Conservation (phyloP, 257 asterid species). For the Plantago ovata region DNA sequence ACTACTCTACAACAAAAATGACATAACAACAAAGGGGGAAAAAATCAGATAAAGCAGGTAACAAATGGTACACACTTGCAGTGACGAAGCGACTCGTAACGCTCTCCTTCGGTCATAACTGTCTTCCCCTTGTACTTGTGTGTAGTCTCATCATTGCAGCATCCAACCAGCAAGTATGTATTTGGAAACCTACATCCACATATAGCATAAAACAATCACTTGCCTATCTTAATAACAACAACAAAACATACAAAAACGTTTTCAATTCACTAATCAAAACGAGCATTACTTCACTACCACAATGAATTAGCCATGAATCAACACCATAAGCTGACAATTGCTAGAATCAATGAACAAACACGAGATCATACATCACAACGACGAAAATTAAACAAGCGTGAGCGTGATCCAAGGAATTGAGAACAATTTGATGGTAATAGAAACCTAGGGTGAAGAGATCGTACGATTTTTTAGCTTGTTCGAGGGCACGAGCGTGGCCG, state of each 20-base stretch:
- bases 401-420: background rate
- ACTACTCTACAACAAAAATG: background rate
- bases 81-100: constrained; percentile 93
- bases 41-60: constrained; percentile 1
- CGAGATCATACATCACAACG: no score
- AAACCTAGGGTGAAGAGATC: background rate
- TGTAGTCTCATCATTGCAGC: constrained; percentile 86
- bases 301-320: background rate
- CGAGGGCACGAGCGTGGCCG: constrained; percentile 98
- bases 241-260: background rate
- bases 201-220: background rate
- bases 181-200: constrained; percentile 60
- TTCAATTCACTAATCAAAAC: constrained; percentile 6
- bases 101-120: constrained; percentile 81
- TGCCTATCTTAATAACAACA: background rate
- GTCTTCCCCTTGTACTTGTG: constrained; percentile 94
- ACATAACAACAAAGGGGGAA: background rate
- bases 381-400: background rate
- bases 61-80: constrained; percentile 59
- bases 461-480: constrained; percentile 85
- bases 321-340: no score
- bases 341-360: no score
- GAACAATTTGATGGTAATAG: constrained; percentile 1
- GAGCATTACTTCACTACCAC: background rate
- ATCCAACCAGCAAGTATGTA: constrained; percentile 80